Evolutionary conservation across 352 stramenopile genomes (phyloP).

Genomic region (Phytophthora pisi): DNA sequence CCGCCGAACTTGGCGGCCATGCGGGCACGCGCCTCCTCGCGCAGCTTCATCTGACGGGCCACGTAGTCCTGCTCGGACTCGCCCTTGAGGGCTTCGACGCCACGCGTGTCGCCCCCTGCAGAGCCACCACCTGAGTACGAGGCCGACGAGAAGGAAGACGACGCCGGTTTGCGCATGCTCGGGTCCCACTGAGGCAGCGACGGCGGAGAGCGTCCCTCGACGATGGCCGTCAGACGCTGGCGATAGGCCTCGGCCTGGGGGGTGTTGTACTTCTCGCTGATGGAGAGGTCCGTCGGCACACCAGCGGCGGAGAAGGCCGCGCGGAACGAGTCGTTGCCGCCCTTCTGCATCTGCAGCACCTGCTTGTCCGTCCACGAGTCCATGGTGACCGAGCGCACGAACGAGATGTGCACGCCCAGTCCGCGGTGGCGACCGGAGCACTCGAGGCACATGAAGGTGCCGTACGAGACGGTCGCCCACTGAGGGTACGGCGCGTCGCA

Average conservation of each 20-base stretch:
- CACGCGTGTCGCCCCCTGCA: constrained; percentile 54
- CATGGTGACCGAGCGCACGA: constrained; percentile 90
- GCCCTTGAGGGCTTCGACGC: constrained; percentile 82
- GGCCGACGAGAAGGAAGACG: constrained; percentile 44
- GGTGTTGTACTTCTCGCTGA: constrained; percentile 87
- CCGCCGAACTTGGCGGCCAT: constrained; percentile 84
- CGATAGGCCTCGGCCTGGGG: constrained; percentile 81
- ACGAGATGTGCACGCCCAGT: constrained; percentile 93
- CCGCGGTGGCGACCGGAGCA: constrained; percentile 93
- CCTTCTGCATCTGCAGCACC: constrained; percentile 84
- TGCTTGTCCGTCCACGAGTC: constrained; percentile 90
- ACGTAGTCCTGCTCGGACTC: constrained; percentile 84
- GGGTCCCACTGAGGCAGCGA: constrained; percentile 76
- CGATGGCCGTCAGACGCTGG: constrained; percentile 59
- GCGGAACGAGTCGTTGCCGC: constrained; percentile 79
- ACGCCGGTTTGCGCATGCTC: constrained; percentile 43
- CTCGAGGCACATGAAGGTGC: constrained; percentile 96
- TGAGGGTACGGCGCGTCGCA: constrained; percentile 94
- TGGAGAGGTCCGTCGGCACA: constrained; percentile 76
- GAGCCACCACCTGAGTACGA: constrained; percentile 33
- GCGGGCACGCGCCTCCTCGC: constrained; percentile 74
- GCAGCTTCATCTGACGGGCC: constrained; percentile 69
- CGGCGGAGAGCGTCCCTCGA: constrained; percentile 54
- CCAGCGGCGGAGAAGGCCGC: constrained; percentile 62
- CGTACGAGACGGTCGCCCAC: constrained; percentile 95